Evolutionary conservation across 257 asterid species (phyloP).

Genomic region (Plantago elongata): DNA sequence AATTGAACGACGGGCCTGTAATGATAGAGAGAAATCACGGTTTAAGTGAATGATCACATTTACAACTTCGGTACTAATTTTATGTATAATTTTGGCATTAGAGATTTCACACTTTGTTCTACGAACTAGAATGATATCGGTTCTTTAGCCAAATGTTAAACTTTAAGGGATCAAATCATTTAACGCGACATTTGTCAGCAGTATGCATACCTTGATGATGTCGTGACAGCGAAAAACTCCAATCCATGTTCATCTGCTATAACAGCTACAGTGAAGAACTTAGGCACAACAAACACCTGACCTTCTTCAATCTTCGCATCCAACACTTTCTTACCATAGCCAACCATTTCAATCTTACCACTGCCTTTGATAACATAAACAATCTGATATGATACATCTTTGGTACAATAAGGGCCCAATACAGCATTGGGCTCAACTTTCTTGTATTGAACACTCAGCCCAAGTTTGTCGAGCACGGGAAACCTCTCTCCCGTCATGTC

Average conservation of each 20-base stretch:
- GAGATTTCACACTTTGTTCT: no score
- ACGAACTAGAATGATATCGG: no score
- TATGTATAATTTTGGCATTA: no score
- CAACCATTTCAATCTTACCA: conserved; percentile 33
- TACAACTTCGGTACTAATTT: no score
- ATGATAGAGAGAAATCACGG: not conserved
- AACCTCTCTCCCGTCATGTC: conserved; percentile 15
- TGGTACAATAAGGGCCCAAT: conserved; percentile 22
- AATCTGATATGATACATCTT: conserved; percentile 24
- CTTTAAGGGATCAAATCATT: no score
- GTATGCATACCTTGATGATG: not conserved
- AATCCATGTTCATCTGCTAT: conserved; percentile 33
- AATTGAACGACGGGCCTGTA: not conserved
- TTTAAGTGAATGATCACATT: not conserved
- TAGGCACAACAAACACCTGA: conserved; percentile 39
- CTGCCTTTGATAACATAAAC: conserved; percentile 31
- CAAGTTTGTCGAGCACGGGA: conserved; percentile 16
- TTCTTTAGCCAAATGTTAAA: no score
- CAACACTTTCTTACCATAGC: conserved; percentile 33
- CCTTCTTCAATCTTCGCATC: conserved; percentile 23
- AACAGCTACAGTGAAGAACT: conserved; percentile 25
- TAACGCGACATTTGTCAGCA: no score
- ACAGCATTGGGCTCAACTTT: conserved; percentile 17
- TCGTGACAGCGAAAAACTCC: conserved; percentile 19
- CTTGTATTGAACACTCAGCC: conserved; percentile 27